phyloP scores from a whole-genome alignment of 306 rosid genomes.

The Benincasa hispida region DNA sequence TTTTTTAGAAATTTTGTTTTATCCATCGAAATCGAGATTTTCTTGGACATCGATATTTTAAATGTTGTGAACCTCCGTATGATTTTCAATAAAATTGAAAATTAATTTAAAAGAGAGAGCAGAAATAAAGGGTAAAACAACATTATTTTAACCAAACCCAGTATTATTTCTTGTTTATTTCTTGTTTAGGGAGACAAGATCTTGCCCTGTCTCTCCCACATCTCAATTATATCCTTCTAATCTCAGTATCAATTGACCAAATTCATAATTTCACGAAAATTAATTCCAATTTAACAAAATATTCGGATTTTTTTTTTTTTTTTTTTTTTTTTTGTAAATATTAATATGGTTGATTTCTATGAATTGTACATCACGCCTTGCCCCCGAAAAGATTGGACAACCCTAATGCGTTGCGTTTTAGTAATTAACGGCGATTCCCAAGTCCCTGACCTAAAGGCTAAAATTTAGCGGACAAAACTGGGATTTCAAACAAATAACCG shows the following conservation, averaged over 20 bases:
- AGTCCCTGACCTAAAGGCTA: neutral
- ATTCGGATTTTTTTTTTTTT: neutral
- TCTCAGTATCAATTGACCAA: neutral
- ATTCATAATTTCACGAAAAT: neutral
- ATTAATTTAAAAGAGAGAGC: no score
- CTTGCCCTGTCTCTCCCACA: neutral
- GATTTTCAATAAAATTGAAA: no score
- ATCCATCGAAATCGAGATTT: no score
- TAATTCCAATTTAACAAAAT: neutral
- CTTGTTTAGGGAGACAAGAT: neutral
- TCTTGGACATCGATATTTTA: no score
- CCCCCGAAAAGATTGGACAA: neutral
- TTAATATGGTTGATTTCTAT: neutral
- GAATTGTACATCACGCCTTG: constrained; percentile 2
- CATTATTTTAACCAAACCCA: neutral
- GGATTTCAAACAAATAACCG: constrained; percentile 52
- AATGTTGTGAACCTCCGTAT: no score
- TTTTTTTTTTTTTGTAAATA: neutral
- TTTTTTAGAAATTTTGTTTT: no score
- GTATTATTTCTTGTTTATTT: neutral
- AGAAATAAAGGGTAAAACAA: neutral
- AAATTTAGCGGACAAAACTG: neutral
- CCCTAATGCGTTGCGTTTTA: neutral
- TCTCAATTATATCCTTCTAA: neutral
- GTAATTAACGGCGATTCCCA: neutral